Base-by-base conservation (phyloP, 495 filamentous ascomycete species). In the Sordaria brevicollis region DNA sequence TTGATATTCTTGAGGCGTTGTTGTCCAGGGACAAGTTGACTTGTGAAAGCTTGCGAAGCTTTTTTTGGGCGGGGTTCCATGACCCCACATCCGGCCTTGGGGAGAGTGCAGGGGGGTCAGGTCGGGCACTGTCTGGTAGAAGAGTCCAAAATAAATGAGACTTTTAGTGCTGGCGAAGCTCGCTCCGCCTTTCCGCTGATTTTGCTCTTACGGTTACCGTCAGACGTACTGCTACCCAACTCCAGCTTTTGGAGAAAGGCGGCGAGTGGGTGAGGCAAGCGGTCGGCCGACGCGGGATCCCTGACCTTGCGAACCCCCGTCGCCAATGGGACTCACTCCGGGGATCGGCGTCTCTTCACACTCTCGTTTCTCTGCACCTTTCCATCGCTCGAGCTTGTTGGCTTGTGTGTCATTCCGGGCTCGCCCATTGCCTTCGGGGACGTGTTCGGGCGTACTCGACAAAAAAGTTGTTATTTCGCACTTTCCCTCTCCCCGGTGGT, bases 401-500 rank as follows among this genome's bases (percentile, higher is more conserved):
- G n/a, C 43, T 29, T 57, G 43, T 57, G 43, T 57, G 43, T 57
- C 43, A 29, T 29, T 29, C 21, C 21, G 21, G 43, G 21, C 21
- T 57, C 49, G 25, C 49, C 49, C 49, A 57, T 57, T 57, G 25
- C 49, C 49, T 57, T 57, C 49, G 13, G 49, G 49, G 49, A 57
- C 21, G 49, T 57, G 49, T 19, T 57, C 49, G 49, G 49, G 11
- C 49, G 49, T 57, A 13, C 17, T 57, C 25, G 25, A 57, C 49
- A 57, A 57, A 57, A 57, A 57, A 15, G 21, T 29, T 15, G 49
- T 15, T 2, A 21, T 57, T 31, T 31, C 25, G 49, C 68, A 35
- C 68, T 54, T n/a, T 69, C 68, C 34, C 43, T 66, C 68, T 68
- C 65, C 35, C 70, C 49, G 72, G 70, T 38, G 36, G 57, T 29